Conservation (phyloP, 2,329 filamentous ascomycete species). For the Zasmidium citrigriseum region DNA sequence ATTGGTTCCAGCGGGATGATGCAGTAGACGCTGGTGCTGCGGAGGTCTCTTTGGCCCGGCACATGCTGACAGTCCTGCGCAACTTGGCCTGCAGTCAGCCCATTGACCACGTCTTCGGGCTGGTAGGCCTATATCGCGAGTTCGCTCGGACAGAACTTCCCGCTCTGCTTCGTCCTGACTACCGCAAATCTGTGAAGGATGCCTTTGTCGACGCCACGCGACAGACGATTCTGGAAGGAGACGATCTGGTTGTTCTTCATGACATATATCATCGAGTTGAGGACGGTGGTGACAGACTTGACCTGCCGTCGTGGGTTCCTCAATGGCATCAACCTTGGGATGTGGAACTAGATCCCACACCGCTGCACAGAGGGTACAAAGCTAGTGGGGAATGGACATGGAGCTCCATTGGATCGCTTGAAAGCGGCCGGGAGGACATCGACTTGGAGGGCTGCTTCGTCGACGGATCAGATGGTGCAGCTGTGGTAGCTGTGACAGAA, state of each 20-base stretch:
- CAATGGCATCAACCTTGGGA: neutral
- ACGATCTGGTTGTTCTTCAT: neutral
- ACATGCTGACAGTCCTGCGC: neutral
- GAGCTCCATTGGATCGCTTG: neutral
- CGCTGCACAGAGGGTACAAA: neutral
- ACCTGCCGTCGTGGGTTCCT: neutral
- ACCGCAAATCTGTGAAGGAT: neutral
- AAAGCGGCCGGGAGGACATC: neutral
- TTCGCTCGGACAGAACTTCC: neutral
- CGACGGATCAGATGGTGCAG: neutral
- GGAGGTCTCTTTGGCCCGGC: neutral
- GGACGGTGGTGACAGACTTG: neutral
- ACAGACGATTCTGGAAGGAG: neutral
- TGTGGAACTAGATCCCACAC: neutral
- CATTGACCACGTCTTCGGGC: neutral
- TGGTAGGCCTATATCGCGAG: neutral
- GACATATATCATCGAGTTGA: neutral
- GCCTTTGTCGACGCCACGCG: neutral
- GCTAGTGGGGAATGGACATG: neutral
- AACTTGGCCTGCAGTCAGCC: neutral
- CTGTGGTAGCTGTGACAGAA: neutral
- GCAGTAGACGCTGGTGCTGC: neutral
- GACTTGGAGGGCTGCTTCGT: neutral
- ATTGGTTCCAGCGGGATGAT: neutral
- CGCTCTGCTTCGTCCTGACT: neutral